Evolutionary conservation across 192 early-diverging fungal genomes (phyloP), one percentile per base, ranked within the genome.

Genomic region (Backusella parvicylindrica): DNA sequence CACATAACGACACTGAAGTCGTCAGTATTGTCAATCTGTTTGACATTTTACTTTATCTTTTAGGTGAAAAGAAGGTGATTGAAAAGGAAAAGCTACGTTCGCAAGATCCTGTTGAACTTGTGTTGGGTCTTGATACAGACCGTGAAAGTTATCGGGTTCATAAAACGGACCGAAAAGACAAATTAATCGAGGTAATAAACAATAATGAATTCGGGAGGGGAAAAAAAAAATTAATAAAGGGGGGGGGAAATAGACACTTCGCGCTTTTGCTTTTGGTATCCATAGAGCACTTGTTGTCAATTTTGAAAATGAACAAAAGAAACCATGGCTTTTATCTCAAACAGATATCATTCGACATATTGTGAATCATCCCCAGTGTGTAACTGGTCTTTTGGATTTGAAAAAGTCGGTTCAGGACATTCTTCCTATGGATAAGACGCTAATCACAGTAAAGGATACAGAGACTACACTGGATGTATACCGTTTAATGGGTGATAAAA

Each of bases 221-320:
- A 41, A 3, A 35, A 6, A 6, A 33, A 6, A 69, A 38, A 56
- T 2, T 23, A 63, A 63, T 18, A 30, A 26, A 30, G 9, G 1
- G 9, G 9, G 9, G 9, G 1, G 9, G 9, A 64, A 15, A 28
- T 64, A 83, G 85, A 78, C 79, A 13, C 38, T 85, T n/a, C n/a
- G 76, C 23, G 84, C 79, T 1, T 91, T 91, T 79, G 83, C 88
- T 12, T 77, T 76, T 15, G 86, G 88, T 16, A 84, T 82, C 28
- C 91, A 92, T 76, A 81, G 89, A 16, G 82, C 82, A 18, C 79
- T 92, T 6, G 88, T 92, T 72, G 82, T 86, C 15, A 85, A 90
- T 68, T 82, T 79, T 16, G 64, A 63, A 30, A 69, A 83, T 3
- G 41, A 77, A 67, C 38, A 74, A 2, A 64, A 53, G 1, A 26